A percentile compares a stretch with the other conserved stretches of the same genome.
Conservation (phyloP, 805 yeast species). For the Saccharomyces mikatae region DNA sequence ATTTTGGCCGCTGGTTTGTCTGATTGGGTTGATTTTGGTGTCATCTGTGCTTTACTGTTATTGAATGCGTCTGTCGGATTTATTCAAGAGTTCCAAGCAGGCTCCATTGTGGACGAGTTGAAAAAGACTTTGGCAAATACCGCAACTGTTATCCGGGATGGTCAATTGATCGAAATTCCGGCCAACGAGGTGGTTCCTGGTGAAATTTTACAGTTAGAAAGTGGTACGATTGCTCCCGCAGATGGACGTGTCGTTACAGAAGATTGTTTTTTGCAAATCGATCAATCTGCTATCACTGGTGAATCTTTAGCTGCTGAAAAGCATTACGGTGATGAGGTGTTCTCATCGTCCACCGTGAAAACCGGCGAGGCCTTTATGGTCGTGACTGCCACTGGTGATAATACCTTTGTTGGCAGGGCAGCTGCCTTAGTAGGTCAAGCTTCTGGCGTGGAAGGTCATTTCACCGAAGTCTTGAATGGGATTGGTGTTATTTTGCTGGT, state of each 20-base stretch:
- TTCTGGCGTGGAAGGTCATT: slow-evolving; percentile 87
- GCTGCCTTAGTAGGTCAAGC: slow-evolving; percentile 95
- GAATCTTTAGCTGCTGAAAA: slow-evolving; percentile 94
- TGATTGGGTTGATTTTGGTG: slow-evolving; percentile 99
- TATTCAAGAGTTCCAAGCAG: slow-evolving; percentile 96
- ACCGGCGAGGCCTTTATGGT: slow-evolving; percentile 93
- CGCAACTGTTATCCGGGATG: slow-evolving; percentile 80
- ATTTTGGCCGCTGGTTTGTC: slow-evolving; percentile 90
- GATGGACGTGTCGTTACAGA: slow-evolving; percentile 87
- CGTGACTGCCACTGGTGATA: slow-evolving; percentile 92
- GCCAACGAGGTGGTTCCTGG: slow-evolving; percentile 90
- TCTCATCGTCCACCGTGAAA: slow-evolving; percentile 91
- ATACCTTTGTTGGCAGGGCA: slow-evolving; percentile 94
- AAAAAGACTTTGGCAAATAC: slow-evolving; percentile 90
- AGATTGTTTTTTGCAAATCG: slow-evolving; percentile 81
- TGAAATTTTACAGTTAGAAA: slow-evolving; percentile 87
- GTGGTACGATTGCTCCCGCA: slow-evolving; percentile 87
- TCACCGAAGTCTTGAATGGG: slow-evolving; percentile 95
- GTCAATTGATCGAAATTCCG: slow-evolving; percentile 63
- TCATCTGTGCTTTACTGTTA: slow-evolving; percentile 76
- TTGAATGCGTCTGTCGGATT: slow-evolving; percentile 92
- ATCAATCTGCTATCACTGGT: slow-evolving; percentile 96
- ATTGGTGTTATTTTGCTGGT: slow-evolving; percentile 89
- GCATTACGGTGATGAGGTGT: slow-evolving; percentile 76
- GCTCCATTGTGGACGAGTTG: slow-evolving; percentile 93